These are phyloP conservation scores for Xylaria sp. DNA, from an alignment of 2,329 filamentous ascomycete species.

Conservation along the genomic window DNA sequence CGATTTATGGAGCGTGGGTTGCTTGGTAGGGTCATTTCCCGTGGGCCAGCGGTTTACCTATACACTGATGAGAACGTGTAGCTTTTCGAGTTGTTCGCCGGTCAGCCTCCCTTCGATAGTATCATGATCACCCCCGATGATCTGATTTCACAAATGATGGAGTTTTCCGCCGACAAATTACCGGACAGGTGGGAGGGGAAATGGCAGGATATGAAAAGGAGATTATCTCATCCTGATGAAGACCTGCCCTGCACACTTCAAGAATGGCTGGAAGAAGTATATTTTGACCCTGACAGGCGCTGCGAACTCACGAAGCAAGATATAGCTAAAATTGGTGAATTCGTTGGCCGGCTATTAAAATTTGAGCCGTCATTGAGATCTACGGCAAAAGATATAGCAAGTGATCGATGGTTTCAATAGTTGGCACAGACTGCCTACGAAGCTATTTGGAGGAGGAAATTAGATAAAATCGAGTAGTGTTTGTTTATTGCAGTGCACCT, in stretches of 20 bases:
- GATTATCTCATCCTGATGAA: background rate
- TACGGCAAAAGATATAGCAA: constrained; percentile 9
- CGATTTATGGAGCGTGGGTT: constrained; percentile 32
- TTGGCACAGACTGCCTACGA: background rate
- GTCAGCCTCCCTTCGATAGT: constrained; percentile 25
- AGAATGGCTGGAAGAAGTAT: constrained; percentile 19
- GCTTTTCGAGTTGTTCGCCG: constrained; percentile 29
- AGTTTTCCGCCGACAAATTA: constrained; percentile 16
- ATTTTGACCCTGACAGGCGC: constrained; percentile 12
- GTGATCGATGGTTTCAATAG: constrained; percentile 14
- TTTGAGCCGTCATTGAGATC: constrained; percentile 18
- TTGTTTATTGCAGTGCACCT: too few species aligned
- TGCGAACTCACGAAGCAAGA: constrained; percentile 18
- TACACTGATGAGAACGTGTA: constrained; percentile 7
- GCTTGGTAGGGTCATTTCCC: constrained; percentile 22
- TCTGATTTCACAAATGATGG: constrained; percentile 24
- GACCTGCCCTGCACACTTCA: constrained; percentile 15
- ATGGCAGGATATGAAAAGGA: constrained; percentile 10
- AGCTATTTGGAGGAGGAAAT: background rate
- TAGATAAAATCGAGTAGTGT: too few species aligned
- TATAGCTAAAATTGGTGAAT: constrained; percentile 11
- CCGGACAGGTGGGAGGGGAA: constrained; percentile 28
- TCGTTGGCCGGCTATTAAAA: constrained; percentile 10
- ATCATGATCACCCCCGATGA: background rate
- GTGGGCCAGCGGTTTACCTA: too few species aligned